Evolutionary conservation across 495 filamentous ascomycete genomes (phyloP).

Genomic region (Neurospora africana): DNA sequence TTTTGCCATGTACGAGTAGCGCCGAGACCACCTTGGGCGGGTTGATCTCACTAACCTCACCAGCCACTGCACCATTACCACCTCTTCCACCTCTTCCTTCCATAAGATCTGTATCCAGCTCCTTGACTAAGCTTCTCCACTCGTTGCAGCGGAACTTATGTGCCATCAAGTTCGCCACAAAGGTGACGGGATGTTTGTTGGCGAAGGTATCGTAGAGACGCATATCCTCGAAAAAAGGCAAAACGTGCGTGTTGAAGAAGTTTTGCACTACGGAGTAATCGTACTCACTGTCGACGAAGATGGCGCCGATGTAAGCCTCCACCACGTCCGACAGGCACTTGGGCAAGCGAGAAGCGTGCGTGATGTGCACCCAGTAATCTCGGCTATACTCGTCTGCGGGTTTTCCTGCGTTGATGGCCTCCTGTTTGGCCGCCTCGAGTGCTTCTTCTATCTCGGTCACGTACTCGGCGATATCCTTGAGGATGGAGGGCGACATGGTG

Average conservation of each 20-base stretch:
- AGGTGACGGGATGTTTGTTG: conserved; percentile 67
- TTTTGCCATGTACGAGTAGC: conserved; percentile 63
- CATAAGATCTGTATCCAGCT: background rate
- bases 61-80: conserved; percentile 2
- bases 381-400: conserved; percentile 38
- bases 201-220: conserved; percentile 78
- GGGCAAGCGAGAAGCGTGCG: conserved; percentile 54
- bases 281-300: conserved; percentile 87
- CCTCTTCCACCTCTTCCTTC: background rate
- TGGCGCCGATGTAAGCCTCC: conserved; percentile 79
- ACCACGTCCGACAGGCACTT: conserved; percentile 85
- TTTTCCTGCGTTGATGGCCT: conserved; percentile 20
- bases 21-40: conserved; percentile 52
- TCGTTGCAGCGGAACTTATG: conserved; percentile 35
- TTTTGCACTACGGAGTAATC: conserved; percentile 58
- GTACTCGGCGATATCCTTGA: conserved; percentile 57
- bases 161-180: conserved; percentile 32
- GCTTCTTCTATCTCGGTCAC: conserved; percentile 55
- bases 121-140: conserved; percentile 28
- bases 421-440: conserved; percentile 32
- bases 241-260: conserved; percentile 67
- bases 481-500: conserved; percentile 46
- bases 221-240: conserved; percentile 81
- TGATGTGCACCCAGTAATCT: conserved; percentile 69
- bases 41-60: conserved; percentile 27